These are phyloP conservation scores for Euphorbia peplus DNA, from an alignment of 345 rosid species.

Conservation along the genomic window DNA sequence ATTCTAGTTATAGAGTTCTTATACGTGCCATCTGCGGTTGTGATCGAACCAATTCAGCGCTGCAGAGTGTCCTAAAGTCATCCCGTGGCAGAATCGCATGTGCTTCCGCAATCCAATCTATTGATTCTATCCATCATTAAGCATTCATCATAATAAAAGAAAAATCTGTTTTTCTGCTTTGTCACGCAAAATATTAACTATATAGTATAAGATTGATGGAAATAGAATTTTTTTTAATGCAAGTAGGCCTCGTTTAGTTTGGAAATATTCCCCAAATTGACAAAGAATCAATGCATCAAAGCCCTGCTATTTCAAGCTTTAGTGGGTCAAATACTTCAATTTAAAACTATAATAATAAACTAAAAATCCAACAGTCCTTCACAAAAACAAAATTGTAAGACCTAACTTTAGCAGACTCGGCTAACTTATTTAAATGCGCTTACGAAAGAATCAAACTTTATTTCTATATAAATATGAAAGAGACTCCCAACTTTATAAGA, in stretches of 20 bases:
- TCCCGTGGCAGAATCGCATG: too few species aligned
- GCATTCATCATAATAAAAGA: background rate
- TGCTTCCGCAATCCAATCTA: too few species aligned
- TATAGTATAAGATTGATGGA: constrained; percentile 2
- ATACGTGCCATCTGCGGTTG: too few species aligned
- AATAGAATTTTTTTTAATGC: background rate
- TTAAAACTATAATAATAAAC: too few species aligned
- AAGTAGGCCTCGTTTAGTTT: background rate
- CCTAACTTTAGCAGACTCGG: constrained; percentile 1
- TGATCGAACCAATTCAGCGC: too few species aligned
- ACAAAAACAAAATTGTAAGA: background rate
- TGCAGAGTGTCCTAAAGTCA: too few species aligned
- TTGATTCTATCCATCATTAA: background rate
- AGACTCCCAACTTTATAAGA: background rate
- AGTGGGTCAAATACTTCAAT: background rate
- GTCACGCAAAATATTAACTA: constrained; percentile 7
- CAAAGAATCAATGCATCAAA: constrained; percentile 9
- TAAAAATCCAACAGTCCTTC: background rate
- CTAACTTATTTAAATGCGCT: background rate
- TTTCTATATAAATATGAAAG: background rate
- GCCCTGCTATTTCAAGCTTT: background rate
- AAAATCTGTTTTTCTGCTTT: background rate
- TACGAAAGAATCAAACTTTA: background rate
- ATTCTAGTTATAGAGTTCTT: too few species aligned
- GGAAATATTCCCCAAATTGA: constrained; percentile 11